Evolutionary conservation across 306 rosid species (phyloP).

Genomic region (Malus orientalis): DNA sequence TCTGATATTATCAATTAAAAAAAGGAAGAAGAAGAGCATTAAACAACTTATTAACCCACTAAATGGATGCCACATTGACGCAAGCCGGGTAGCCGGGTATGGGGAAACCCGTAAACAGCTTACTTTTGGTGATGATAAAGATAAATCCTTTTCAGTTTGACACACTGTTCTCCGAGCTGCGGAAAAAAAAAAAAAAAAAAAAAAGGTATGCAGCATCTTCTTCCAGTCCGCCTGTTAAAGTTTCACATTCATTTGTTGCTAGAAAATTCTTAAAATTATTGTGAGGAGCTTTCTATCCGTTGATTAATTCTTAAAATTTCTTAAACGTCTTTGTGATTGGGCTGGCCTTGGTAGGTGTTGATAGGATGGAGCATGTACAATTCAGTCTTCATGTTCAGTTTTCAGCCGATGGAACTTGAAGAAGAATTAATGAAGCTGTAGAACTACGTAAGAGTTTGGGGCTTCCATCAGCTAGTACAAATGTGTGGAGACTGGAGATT

Average conservation of each 20-base stretch:
- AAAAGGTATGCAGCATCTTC: constrained; percentile 41
- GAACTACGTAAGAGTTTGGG: constrained; percentile 62
- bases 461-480: constrained; percentile 70
- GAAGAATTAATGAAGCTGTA: constrained; percentile 61
- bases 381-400: constrained; percentile 85
- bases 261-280: neutral
- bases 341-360: constrained; percentile 53
- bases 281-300: neutral
- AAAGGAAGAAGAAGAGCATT: too few relatives aligned
- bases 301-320: neutral
- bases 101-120: neutral
- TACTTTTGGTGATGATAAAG: neutral
- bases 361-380: constrained; percentile 94
- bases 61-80: too few relatives aligned
- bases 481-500: constrained; percentile 29
- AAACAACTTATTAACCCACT: too few relatives aligned
- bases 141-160: neutral
- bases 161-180: neutral
- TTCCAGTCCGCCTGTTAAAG: constrained; percentile 44
- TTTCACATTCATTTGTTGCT: neutral
- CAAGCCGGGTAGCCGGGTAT: neutral
- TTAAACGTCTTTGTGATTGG: constrained; percentile 28
- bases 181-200: neutral
- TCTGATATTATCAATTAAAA: too few relatives aligned
- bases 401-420: constrained; percentile 33